Evolutionary conservation across 257 asterid genomes (phyloP).

Genomic region (Oldenlandia corymbosa): DNA sequence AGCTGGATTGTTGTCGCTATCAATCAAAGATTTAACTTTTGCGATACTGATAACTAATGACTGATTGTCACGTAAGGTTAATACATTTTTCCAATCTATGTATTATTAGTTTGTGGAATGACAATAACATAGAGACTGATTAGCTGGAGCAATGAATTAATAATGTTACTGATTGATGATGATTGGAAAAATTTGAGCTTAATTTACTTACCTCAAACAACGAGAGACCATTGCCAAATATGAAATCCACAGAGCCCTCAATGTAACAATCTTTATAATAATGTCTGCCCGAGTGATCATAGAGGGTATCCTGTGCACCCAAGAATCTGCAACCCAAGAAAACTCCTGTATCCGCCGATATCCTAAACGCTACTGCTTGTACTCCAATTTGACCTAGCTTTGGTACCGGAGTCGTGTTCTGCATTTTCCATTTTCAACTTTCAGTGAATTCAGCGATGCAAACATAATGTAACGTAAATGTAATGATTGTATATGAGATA

Average conservation of each 20-base stretch:
- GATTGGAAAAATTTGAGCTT: background rate
- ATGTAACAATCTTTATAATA: slow-evolving; percentile 86
- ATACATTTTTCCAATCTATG: too few relatives aligned
- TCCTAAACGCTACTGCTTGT: slow-evolving; percentile 88
- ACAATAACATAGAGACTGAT: too few relatives aligned
- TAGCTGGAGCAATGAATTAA: too few relatives aligned
- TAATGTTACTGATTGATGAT: too few relatives aligned
- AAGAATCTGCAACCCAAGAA: slow-evolving; percentile 70
- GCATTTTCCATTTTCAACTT: slow-evolving; percentile 12
- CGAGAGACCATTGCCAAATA: slow-evolving; percentile 83
- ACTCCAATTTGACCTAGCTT: slow-evolving; percentile 75
- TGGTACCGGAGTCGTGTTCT: slow-evolving; percentile 88
- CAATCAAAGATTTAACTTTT: too few relatives aligned
- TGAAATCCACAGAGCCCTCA: slow-evolving; percentile 92
- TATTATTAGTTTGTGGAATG: too few relatives aligned
- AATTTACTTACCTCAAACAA: slow-evolving; percentile 61
- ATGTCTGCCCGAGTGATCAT: slow-evolving; percentile 81
- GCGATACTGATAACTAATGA: too few relatives aligned
- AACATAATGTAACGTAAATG: too few relatives aligned
- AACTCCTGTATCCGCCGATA: slow-evolving; percentile 83
- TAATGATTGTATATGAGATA: too few relatives aligned
- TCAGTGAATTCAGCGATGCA: background rate
- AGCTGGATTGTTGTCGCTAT: too few relatives aligned
- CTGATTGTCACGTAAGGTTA: too few relatives aligned
- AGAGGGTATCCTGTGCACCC: slow-evolving; percentile 92